Conservation (phyloP, 73 alveolate species). For the Effrenium voratum region DNA sequence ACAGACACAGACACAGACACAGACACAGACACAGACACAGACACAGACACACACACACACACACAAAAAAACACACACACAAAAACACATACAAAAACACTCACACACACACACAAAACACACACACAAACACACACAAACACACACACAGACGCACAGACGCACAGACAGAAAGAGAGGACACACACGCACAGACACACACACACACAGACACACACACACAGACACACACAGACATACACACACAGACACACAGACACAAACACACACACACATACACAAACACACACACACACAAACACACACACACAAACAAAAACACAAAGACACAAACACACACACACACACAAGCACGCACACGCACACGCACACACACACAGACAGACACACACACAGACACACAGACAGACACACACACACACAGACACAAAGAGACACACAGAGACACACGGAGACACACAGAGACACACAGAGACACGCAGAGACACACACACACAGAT, state of each 20-base stretch:
- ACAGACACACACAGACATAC: background rate
- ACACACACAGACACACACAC: background rate
- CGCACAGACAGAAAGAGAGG: background rate
- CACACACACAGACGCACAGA: conserved; percentile 20
- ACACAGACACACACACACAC: conserved; percentile 9
- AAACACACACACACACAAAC: conserved; percentile 14
- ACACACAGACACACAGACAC: conserved; percentile 14
- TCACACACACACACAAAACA: conserved; percentile 6
- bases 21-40: background rate
- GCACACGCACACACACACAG: conserved; percentile 9
- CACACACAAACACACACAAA: conserved; percentile 20
- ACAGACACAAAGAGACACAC: conserved; percentile 5
- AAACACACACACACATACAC: background rate
- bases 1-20: conserved; percentile 1
- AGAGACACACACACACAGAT: conserved; percentile 7
- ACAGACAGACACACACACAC: conserved; percentile 20
- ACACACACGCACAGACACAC: conserved; percentile 1
- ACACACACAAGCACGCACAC: conserved; percentile 13
- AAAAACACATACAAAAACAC: background rate
- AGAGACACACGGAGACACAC: conserved; percentile 1
- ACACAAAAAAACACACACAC: background rate
- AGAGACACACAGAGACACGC: conserved; percentile 7
- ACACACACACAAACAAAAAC: conserved; percentile 10
- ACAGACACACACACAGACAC: conserved; percentile 26
- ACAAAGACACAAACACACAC: conserved; percentile 14